Percentiles rank a stretch among this genome's conserved stretches.
These are phyloP conservation scores for Fistulinella cinereoalba DNA, from an alignment of 1,284 basidiomycete genomes.

Conservation along the genomic window DNA sequence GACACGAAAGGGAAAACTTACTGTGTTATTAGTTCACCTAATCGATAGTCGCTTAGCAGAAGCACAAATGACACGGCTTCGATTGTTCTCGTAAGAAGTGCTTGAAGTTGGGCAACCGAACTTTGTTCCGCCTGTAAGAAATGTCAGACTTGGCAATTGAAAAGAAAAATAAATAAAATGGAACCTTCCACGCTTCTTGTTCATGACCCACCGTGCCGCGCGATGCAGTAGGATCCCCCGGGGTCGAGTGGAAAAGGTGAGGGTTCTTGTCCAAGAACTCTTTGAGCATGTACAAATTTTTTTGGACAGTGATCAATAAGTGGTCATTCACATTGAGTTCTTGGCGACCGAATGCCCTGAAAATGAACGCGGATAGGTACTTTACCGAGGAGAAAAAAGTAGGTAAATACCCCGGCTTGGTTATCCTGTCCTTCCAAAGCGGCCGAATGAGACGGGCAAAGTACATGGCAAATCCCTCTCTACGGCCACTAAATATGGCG, in stretches of 20 bases:
- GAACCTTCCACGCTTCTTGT: conserved; percentile 82
- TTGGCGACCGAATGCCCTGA: conserved; percentile 46
- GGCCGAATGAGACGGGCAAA: conserved; percentile 83
- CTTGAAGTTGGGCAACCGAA: conserved; percentile 71
- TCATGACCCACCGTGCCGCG: conserved; percentile 56
- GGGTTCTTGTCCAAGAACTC: conserved; percentile 76
- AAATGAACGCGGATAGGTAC: background rate
- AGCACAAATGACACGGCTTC: conserved; percentile 94
- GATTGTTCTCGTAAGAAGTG: conserved; percentile 77
- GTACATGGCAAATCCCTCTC: conserved; percentile 88
- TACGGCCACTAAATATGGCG: conserved; percentile 80
- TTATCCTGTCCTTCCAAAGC: conserved; percentile 84
- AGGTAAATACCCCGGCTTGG: conserved; percentile 50
- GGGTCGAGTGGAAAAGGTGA: conserved; percentile 74
- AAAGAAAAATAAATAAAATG: conserved; percentile 9
- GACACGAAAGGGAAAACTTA: conserved; percentile 39
- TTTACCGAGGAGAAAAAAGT: background rate
- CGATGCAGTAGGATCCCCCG: conserved; percentile 57
- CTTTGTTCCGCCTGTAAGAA: conserved; percentile 68
- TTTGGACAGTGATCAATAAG: conserved; percentile 67
- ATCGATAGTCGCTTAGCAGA: conserved; percentile 86
- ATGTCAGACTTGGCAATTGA: conserved; percentile 7
- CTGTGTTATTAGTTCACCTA: conserved; percentile 83
- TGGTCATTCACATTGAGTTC: conserved; percentile 62
- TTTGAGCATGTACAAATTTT: conserved; percentile 75